Conservation (phyloP, 2,329 filamentous ascomycete genomes). For the Exophiala dermatitidis region DNA sequence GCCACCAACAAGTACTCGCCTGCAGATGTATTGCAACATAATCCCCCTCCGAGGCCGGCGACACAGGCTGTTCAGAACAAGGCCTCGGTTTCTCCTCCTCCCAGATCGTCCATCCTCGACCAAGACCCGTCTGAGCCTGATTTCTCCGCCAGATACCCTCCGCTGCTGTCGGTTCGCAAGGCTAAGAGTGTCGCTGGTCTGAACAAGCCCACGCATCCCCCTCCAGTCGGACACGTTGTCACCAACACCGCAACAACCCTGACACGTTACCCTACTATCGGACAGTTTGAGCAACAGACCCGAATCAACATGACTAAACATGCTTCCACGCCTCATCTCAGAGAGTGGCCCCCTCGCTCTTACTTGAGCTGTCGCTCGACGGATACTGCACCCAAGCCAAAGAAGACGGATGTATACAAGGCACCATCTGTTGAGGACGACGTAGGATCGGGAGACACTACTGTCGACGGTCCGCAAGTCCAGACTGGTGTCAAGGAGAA, state of each 20-base stretch:
- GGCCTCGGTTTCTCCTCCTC: not conserved
- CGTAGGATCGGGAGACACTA: not conserved
- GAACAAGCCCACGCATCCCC: not conserved
- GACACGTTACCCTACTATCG: conserved; percentile 20
- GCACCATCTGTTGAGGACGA: conserved; percentile 14
- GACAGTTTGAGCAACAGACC: conserved; percentile 17
- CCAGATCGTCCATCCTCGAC: conserved; percentile 29
- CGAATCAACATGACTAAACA: not conserved
- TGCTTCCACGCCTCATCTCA: too few species aligned
- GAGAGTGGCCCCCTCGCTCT: too few species aligned
- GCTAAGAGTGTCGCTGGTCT: conserved; percentile 18
- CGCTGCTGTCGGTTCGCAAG: conserved; percentile 28
- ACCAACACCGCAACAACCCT: conserved; percentile 10
- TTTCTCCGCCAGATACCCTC: conserved; percentile 33
- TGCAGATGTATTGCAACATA: not conserved
- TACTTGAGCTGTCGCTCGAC: too few species aligned
- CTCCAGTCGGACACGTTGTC: not conserved
- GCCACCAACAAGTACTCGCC: not conserved
- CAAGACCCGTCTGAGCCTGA: conserved; percentile 30
- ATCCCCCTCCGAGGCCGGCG: not conserved
- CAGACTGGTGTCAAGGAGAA: conserved; percentile 22
- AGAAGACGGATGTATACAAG: conserved; percentile 10
- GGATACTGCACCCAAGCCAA: not conserved
- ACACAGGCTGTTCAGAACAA: not conserved
- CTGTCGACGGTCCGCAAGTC: not conserved